These are phyloP conservation scores for Malus domestica DNA, from an alignment of 306 rosid species.

Conservation along the genomic window DNA sequence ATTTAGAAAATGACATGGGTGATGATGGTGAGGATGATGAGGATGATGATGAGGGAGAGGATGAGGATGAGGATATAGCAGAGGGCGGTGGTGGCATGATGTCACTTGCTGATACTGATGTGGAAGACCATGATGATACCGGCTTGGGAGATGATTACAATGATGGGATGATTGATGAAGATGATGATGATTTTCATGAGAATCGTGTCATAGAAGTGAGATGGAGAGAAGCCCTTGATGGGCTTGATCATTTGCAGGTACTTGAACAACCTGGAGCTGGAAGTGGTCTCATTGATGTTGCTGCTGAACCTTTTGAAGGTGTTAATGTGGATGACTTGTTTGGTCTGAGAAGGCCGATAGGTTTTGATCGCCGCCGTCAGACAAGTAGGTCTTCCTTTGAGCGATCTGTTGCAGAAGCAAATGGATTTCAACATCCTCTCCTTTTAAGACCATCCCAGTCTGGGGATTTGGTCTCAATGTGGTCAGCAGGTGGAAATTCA, in stretches of 20 bases:
- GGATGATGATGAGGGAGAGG: constrained; percentile 91
- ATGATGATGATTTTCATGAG: constrained; percentile 93
- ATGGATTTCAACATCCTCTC: constrained; percentile 97
- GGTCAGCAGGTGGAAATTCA: constrained; percentile 64
- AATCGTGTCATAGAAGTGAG: constrained; percentile 90
- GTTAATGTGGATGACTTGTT: constrained; percentile 95
- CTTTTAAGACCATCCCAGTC: constrained; percentile 73
- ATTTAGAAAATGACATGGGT: constrained; percentile 89
- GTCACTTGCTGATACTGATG: constrained; percentile 88
- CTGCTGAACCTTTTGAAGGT: constrained; percentile 97
- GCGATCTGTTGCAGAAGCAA: constrained; percentile 71
- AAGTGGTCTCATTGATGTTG: constrained; percentile 78
- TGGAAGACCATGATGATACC: constrained; percentile 87
- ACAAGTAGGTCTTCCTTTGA: constrained; percentile 86
- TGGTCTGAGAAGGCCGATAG: constrained; percentile 65
- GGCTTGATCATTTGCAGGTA: constrained; percentile 88
- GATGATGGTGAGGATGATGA: constrained; percentile 96
- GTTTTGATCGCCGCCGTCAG: constrained; percentile 94
- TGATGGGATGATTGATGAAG: constrained; percentile 92
- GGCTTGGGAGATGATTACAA: constrained; percentile 91
- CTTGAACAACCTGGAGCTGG: constrained; percentile 83
- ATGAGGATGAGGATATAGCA: constrained; percentile 92
- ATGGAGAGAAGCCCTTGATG: constrained; percentile 98
- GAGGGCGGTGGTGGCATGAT: constrained; percentile 94
- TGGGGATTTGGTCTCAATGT: constrained; percentile 70